Conservation (phyloP, 768 basidiomycete species). For the Lanmaoa rubissima region DNA sequence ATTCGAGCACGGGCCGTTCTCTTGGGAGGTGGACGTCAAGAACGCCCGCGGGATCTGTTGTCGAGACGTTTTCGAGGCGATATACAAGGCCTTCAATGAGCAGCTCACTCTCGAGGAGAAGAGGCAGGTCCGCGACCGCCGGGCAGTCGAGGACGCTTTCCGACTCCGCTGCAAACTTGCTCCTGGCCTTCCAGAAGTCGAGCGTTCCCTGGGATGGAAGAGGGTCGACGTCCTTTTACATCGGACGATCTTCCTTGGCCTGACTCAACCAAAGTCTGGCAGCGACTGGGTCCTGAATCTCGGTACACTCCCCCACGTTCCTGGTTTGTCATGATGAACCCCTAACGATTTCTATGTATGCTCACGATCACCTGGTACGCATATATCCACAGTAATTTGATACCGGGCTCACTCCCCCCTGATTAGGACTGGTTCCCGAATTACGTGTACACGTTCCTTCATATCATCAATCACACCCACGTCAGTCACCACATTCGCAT, state of each 20-base stretch:
- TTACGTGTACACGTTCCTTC: conserved; percentile 20
- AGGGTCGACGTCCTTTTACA: conserved; percentile 56
- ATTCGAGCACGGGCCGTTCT: conserved; percentile 36
- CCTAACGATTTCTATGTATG: conserved; percentile 9
- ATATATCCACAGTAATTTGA: background rate
- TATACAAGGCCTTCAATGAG: conserved; percentile 48
- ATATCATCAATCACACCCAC: conserved; percentile 7
- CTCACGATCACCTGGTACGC: conserved; percentile 19
- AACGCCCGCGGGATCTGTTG: conserved; percentile 46
- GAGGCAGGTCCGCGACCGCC: conserved; percentile 28
- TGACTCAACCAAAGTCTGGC: conserved; percentile 39
- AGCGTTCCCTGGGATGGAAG: conserved; percentile 47
- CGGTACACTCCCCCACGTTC: conserved; percentile 10
- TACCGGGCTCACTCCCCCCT: background rate
- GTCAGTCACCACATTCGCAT: conserved; percentile 14
- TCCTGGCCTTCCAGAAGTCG: conserved; percentile 39
- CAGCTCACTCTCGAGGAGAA: conserved; percentile 47
- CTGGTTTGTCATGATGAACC: conserved; percentile 10
- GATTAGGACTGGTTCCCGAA: conserved; percentile 25
- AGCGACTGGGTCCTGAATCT: conserved; percentile 38
- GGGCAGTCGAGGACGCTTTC: conserved; percentile 42
- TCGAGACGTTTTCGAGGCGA: conserved; percentile 58
- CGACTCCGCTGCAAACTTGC: conserved; percentile 45
- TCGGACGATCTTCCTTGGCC: conserved; percentile 51
- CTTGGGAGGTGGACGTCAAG: conserved; percentile 43